phyloP scores from a whole-genome alignment of 2,329 filamentous ascomycete genomes.

The Neocucurbitaria cava region DNA sequence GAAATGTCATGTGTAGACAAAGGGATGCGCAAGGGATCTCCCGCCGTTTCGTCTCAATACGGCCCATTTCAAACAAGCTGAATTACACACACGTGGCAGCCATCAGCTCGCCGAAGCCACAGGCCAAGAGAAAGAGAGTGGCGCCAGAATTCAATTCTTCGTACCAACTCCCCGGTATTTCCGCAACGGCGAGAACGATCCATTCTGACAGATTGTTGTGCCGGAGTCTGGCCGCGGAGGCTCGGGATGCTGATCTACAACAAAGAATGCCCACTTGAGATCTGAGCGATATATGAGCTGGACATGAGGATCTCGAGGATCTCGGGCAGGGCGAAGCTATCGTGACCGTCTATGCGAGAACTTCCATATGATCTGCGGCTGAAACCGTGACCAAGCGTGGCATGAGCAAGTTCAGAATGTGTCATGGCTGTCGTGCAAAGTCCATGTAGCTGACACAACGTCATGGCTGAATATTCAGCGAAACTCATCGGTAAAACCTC shows the following conservation, averaged over 20 bases:
- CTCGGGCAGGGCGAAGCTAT: not conserved
- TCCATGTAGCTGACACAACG: too few relatives aligned
- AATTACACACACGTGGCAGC: not conserved
- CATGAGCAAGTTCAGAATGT: too few relatives aligned
- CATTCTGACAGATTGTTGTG: not conserved
- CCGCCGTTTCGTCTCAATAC: not conserved
- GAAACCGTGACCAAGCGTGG: not conserved
- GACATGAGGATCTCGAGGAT: not conserved
- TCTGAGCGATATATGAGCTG: not conserved
- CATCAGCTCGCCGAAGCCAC: slow-evolving; percentile 1
- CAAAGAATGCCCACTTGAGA: not conserved
- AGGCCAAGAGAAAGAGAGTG: not conserved
- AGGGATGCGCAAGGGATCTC: not conserved
- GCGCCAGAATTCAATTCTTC: not conserved
- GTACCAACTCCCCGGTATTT: not conserved
- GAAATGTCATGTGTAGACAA: not conserved
- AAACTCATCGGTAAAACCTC: too few relatives aligned
- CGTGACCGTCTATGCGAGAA: not conserved
- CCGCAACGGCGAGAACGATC: not conserved
- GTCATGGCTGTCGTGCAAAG: not conserved
- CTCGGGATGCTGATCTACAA: not conserved
- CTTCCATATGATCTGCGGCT: not conserved
- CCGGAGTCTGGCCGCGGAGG: not conserved
- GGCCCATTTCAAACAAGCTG: not conserved
- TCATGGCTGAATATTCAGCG: too few relatives aligned